A percentile compares a stretch with the other conserved stretches of the same genome.
Conservation (phyloP, 306 rosid genomes). For the Erythrophleum fordii region DNA sequence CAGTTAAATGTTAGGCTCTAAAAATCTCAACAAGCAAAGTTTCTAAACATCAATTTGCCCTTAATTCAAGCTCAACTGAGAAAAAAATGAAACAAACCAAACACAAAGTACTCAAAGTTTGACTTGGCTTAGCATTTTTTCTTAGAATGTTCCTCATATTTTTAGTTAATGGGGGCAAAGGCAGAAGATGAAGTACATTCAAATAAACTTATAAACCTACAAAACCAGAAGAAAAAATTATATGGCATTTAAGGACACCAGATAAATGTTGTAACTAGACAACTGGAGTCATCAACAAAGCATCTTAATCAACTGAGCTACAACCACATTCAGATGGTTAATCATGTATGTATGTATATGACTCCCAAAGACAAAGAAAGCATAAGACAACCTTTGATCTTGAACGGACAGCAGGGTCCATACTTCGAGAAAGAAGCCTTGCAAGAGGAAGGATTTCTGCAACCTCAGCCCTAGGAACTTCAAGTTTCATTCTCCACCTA, state of each 20-base stretch:
- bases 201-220: background rate
- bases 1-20: too few relatives aligned
- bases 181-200: background rate
- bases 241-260: slow-evolving; percentile 6
- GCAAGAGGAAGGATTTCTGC: slow-evolving; percentile 99
- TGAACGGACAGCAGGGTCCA: slow-evolving; percentile 82
- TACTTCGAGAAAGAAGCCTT: slow-evolving; percentile 83
- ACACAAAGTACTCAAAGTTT: slow-evolving; percentile 1
- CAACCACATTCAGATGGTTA: slow-evolving; percentile 22
- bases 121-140: background rate
- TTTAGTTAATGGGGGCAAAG: background rate
- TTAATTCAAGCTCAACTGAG: background rate
- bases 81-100: slow-evolving; percentile 4
- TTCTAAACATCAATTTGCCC: background rate
- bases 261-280: slow-evolving; percentile 4
- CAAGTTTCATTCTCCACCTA: slow-evolving; percentile 97
- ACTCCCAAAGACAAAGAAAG: slow-evolving; percentile 28
- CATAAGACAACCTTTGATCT: slow-evolving; percentile 83
- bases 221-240: background rate
- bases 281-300: slow-evolving; percentile 25
- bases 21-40: background rate
- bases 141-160: background rate
- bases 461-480: slow-evolving; percentile 83
- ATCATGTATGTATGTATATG: background rate
- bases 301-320: slow-evolving; percentile 20